Base-by-base conservation (phyloP, 768 basidiomycete genomes). In the Chlorophyllum brunneum region DNA sequence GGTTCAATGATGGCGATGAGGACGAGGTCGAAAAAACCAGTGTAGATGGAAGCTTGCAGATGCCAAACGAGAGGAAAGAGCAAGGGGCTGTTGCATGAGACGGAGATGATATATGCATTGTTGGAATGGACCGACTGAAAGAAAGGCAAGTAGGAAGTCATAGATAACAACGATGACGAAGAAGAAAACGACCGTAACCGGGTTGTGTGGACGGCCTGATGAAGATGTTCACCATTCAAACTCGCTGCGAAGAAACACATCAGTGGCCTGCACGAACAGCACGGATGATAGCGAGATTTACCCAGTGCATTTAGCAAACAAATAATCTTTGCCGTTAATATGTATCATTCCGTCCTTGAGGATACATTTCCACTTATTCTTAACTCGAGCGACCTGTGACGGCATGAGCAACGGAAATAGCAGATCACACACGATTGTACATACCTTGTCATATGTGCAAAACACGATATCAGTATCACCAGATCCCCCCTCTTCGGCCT, bases 341-440 rank as follows among this genome's bases (percentile, higher is more conserved):
- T 93, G 91, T 57, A 98, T 90, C 86, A 98, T 92, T 2, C 97
- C 97, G 58, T 98, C 97, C 70, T 97, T 97, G 46, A 99, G 78
- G 20, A 92, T 85, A 55, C 94, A 95, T 76, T 98, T 99, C 97
- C 97, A 99, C 74, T 98, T 99, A 74, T 97, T 98, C 73, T 98
- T 99, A 22, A 98, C 95, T n/a, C 97, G 81, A 38, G 95, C 93
- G 30, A 98, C 95, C 95, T 98, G 59, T 26, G 27, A 37, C 2
- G 33, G 44, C 16, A 40, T 54, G 13, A 18, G 57, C 27, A 56
- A 48, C 27, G 38, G 23, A 51, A 51, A 16, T 36, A 37, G 4
- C 20, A 33, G 10, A 33, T 23, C 11, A 15, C 58, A 51, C 43
- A 27, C 31, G 45, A 29, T 31, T 24, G 40, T 4, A 27, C 22